A percentile compares a stretch with the other conserved stretches of the same genome.
phyloP scores from a whole-genome alignment of 2,329 filamentous ascomycete species.

The Monosporascus sp. region DNA sequence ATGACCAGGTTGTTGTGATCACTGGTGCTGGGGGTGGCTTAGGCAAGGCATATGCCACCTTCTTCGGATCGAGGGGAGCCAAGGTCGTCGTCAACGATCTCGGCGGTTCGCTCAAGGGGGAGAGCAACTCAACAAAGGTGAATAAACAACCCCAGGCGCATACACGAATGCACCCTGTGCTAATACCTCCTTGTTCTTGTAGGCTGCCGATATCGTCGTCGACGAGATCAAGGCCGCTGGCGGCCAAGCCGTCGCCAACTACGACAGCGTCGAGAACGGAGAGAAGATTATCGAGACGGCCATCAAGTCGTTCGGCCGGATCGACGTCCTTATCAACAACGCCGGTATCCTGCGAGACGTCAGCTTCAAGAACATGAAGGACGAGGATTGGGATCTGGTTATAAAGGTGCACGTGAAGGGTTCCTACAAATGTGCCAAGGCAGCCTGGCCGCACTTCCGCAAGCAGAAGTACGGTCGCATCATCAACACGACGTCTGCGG shows the following conservation, averaged over 20 bases:
- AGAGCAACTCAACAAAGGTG: slow-evolving; percentile 83
- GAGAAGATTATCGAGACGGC: slow-evolving; percentile 91
- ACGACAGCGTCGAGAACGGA: slow-evolving; percentile 89
- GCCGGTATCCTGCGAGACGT: slow-evolving; percentile 92
- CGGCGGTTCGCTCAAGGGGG: slow-evolving; percentile 87
- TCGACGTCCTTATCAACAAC: slow-evolving; percentile 97
- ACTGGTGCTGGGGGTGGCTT: slow-evolving; percentile 81
- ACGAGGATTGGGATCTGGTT: slow-evolving; percentile 93
- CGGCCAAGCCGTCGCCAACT: slow-evolving; percentile 96
- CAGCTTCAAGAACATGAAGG: slow-evolving; percentile 98
- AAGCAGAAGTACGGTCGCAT: slow-evolving; percentile 98
- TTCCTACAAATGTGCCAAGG: slow-evolving; percentile 90
- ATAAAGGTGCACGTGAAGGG: slow-evolving; percentile 89
- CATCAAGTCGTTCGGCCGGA: slow-evolving; percentile 73
- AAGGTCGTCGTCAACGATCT: slow-evolving; percentile 97
- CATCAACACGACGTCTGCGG: slow-evolving; percentile 95
- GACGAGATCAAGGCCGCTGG: slow-evolving; percentile 80
- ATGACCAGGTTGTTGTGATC: slow-evolving; percentile 84
- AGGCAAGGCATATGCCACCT: slow-evolving; percentile 76
- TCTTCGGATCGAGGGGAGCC: slow-evolving; percentile 87
- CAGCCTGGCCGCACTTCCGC: slow-evolving; percentile 95
- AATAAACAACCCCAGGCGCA: slow-evolving; percentile 14
- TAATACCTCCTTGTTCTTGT: slow-evolving; percentile 15
- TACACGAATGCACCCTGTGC: slow-evolving; percentile 5
- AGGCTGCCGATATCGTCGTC: slow-evolving; percentile 81